These are phyloP conservation scores for Aciculosporium take DNA, from an alignment of 2,329 filamentous ascomycete species.

Conservation along the genomic window DNA sequence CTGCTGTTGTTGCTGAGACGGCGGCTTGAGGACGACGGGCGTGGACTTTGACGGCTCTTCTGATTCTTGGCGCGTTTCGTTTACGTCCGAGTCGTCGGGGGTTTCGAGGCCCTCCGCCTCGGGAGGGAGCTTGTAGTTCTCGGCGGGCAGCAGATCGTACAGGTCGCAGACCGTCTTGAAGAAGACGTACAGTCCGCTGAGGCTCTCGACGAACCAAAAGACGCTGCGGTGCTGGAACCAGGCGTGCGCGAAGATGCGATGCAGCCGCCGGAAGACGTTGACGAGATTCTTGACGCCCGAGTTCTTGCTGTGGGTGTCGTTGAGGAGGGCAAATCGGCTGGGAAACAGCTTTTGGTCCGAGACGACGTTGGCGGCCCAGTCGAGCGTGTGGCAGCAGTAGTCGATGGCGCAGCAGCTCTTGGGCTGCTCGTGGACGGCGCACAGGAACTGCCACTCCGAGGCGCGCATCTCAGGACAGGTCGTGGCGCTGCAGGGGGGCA, in stretches of 20 bases:
- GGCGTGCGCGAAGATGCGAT: slow-evolving; percentile 94
- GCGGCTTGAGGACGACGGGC: slow-evolving; percentile 23
- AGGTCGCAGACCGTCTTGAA: slow-evolving; percentile 96
- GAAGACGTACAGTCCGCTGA: slow-evolving; percentile 86
- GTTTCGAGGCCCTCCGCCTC: slow-evolving; percentile 84
- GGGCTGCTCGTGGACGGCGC: slow-evolving; percentile 89
- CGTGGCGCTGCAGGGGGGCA: slow-evolving; percentile 69
- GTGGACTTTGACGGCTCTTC: slow-evolving; percentile 26
- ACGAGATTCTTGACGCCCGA: slow-evolving; percentile 69
- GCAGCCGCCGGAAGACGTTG: slow-evolving; percentile 87
- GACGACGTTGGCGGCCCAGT: slow-evolving; percentile 91
- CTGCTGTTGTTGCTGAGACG: slow-evolving; percentile 16
- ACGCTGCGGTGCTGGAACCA: slow-evolving; percentile 96
- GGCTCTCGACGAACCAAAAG: slow-evolving; percentile 84
- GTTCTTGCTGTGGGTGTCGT: slow-evolving; percentile 43
- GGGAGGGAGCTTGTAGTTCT: slow-evolving; percentile 89
- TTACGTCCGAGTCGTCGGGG: too few relatives aligned
- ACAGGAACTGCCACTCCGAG: slow-evolving; percentile 97
- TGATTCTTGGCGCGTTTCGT: slow-evolving; percentile 29
- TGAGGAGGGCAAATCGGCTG: slow-evolving; percentile 53
- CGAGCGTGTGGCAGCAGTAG: slow-evolving; percentile 96
- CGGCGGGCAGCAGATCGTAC: slow-evolving; percentile 76
- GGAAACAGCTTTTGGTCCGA: slow-evolving; percentile 94
- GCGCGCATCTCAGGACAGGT: slow-evolving; percentile 98
- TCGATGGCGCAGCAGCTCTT: slow-evolving; percentile 97